phyloP scores from a whole-genome alignment of 1,139 yeast genomes.

The Taphrina communis region DNA sequence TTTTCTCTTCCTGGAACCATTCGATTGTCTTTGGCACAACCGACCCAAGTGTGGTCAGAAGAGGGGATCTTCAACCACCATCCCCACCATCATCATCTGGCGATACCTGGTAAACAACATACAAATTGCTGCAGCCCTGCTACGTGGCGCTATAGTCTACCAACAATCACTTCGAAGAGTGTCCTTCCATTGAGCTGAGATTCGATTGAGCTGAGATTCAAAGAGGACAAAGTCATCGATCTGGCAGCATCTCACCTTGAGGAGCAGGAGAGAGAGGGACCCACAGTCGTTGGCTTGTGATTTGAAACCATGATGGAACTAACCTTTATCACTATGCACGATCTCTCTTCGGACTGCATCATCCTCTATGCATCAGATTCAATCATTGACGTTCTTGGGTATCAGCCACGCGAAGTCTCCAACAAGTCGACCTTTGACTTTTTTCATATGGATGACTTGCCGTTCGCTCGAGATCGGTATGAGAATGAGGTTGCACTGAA shows the following conservation, averaged over 20 bases:
- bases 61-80: too few species aligned
- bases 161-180: background rate
- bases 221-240: background rate
- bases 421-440: conserved; percentile 40
- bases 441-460: conserved; percentile 41
- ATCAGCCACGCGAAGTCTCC: conserved; percentile 41
- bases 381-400: conserved; percentile 43
- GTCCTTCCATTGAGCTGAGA: background rate
- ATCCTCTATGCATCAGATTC: conserved; percentile 44
- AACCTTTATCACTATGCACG: conserved; percentile 43
- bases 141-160: background rate
- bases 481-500: conserved; percentile 32
- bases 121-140: background rate
- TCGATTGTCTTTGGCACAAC: too few species aligned
- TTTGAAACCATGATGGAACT: conserved; percentile 22
- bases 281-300: background rate
- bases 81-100: background rate
- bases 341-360: conserved; percentile 34
- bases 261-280: too few species aligned
- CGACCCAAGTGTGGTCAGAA: too few species aligned
- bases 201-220: background rate
- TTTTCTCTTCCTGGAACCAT: background rate
- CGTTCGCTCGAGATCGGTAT: conserved; percentile 18
- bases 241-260: background rate
- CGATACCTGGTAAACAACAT: background rate